Evolutionary conservation across 192 early-diverging fungal species (phyloP).

Genomic region (Coemansia reversa): DNA sequence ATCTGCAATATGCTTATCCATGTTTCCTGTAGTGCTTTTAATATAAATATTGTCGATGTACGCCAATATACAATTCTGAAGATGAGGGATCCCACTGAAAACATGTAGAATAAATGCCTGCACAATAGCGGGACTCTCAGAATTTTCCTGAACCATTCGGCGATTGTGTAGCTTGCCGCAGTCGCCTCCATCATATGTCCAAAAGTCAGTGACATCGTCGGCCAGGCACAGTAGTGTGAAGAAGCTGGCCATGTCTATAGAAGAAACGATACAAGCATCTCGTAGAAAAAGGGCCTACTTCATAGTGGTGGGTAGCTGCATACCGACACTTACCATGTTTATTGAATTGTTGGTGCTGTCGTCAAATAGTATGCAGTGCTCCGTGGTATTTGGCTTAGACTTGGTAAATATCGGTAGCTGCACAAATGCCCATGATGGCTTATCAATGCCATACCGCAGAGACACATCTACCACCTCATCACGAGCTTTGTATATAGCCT

Average conservation of each 20-base stretch:
- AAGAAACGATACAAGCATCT: not conserved
- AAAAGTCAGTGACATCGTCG: constrained; percentile 2
- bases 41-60: constrained; percentile 49
- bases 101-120: constrained; percentile 15
- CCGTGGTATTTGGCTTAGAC: constrained; percentile 15
- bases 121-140: no score
- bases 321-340: constrained; percentile 26
- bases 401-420: constrained; percentile 17
- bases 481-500: not conserved
- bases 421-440: not conserved
- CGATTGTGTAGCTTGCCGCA: constrained; percentile 1
- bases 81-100: not conserved
- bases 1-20: constrained; percentile 16
- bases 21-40: constrained; percentile 7
- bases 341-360: constrained; percentile 20
- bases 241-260: constrained; percentile 1
- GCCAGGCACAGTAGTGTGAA: constrained; percentile 7
- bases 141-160: constrained; percentile 29
- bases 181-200: not conserved
- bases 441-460: constrained; percentile 21
- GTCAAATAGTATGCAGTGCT: constrained; percentile 19
- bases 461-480: not conserved
- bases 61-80: constrained; percentile 5
- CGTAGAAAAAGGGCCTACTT: constrained; percentile 9
- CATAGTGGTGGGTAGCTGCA: constrained; percentile 14